A percentile compares a stretch with the other conserved stretches of the same genome.
These are phyloP conservation scores for Scheffersomyces stambukii DNA, from an alignment of 1,139 yeast genomes.

Conservation along the genomic window DNA sequence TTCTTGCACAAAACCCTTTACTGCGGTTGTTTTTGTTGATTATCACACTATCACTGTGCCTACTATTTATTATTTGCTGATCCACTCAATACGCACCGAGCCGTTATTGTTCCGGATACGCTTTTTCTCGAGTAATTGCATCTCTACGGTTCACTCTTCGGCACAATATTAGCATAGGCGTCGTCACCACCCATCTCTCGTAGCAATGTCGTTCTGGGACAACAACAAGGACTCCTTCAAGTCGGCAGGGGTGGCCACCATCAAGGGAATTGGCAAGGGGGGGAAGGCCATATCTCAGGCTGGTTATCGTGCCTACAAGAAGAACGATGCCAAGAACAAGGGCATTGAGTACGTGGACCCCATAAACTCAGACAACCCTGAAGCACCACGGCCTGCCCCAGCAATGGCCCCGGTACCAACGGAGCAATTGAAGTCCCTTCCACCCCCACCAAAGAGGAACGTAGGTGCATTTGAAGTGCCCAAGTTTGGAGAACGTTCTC, in stretches of 20 bases:
- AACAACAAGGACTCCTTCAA: conserved; percentile 48
- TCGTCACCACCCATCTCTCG: background rate
- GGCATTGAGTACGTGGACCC: conserved; percentile 15
- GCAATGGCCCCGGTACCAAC: conserved; percentile 14
- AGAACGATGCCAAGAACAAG: conserved; percentile 26
- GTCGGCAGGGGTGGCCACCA: conserved; percentile 43
- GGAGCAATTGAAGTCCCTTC: conserved; percentile 25
- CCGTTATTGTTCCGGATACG: too few species aligned
- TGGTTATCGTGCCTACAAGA: conserved; percentile 46
- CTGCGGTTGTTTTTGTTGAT: too few species aligned
- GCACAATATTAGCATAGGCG: too few species aligned
- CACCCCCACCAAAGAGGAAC: conserved; percentile 37
- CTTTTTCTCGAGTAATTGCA: too few species aligned
- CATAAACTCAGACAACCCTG: too few species aligned
- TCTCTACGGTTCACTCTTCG: too few species aligned
- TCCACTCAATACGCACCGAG: too few species aligned
- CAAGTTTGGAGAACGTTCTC: conserved; percentile 8
- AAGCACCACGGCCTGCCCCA: too few species aligned
- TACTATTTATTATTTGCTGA: too few species aligned
- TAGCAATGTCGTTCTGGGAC: conserved; percentile 47
- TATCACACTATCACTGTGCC: too few species aligned
- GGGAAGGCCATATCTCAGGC: conserved; percentile 46
- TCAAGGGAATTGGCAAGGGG: conserved; percentile 48
- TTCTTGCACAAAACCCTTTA: too few species aligned
- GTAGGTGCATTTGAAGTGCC: conserved; percentile 17